Percentiles rank a stretch among this genome's conserved stretches.
These are phyloP conservation scores for Rosa rugosa DNA, from an alignment of 306 rosid species.

Conservation along the genomic window DNA sequence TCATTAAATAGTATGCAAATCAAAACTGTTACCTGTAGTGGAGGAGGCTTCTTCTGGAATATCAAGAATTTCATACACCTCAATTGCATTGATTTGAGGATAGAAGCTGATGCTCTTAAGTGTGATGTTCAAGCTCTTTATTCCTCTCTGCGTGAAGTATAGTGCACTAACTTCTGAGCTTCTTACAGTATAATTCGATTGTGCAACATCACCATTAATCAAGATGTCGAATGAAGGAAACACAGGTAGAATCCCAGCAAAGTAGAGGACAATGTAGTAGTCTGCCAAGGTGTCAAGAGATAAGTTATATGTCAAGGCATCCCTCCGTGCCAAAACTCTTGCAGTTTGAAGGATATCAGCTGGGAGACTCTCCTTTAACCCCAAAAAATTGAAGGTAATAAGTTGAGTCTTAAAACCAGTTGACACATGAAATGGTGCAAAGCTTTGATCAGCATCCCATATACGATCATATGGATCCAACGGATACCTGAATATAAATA, in stretches of 20 bases:
- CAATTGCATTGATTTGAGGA: conserved; percentile 91
- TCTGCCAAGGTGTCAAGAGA: conserved; percentile 57
- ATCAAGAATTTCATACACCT: conserved; percentile 71
- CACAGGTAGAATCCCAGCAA: conserved; percentile 84
- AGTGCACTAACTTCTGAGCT: conserved; percentile 60
- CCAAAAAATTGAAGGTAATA: conserved; percentile 39
- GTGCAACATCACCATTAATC: conserved; percentile 57
- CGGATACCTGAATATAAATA: conserved; percentile 64
- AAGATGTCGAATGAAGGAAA: conserved; percentile 67
- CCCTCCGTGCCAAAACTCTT: conserved; percentile 62
- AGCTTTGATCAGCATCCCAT: conserved; percentile 71
- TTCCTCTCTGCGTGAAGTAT: conserved; percentile 43
- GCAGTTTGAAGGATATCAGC: conserved; percentile 65
- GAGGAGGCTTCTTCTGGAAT: conserved; percentile 80
- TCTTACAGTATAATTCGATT: conserved; percentile 62
- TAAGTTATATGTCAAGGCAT: conserved; percentile 59
- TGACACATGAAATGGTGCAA: conserved; percentile 64
- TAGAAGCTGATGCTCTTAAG: conserved; percentile 52
- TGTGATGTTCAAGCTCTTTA: conserved; percentile 63
- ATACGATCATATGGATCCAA: conserved; percentile 72
- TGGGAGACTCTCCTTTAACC: conserved; percentile 58
- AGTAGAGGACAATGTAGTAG: conserved; percentile 80
- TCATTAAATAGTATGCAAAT: conserved; percentile 1
- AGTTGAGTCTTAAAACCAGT: conserved; percentile 53
- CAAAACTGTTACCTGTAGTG: conserved; percentile 63